Conservation (phyloP, 2,329 filamentous ascomycete genomes). For the Pseudogymnoascus verrucosus region DNA sequence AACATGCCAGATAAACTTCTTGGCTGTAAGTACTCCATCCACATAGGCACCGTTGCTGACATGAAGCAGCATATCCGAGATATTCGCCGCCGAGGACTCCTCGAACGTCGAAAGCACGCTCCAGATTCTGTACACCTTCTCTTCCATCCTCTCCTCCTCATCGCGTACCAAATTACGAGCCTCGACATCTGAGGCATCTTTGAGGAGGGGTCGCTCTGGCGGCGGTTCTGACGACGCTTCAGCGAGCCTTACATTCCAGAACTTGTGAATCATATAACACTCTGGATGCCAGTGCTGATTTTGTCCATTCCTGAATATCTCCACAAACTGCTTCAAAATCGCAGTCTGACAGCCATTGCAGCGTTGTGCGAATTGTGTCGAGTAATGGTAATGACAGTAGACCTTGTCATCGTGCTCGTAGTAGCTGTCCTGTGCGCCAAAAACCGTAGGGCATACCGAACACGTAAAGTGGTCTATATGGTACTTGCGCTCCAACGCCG, state of each 20-base stretch:
- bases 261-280: conserved; percentile 99
- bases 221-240: conserved; percentile 31
- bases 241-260: conserved; percentile 88
- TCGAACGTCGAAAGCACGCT: conserved; percentile 95
- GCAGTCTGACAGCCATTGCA: conserved; percentile 96
- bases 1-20: conserved; percentile 93
- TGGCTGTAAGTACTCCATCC: conserved; percentile 88
- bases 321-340: conserved; percentile 97
- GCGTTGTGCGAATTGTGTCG: conserved; percentile 89
- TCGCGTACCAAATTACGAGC: conserved; percentile 69
- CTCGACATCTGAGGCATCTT: conserved; percentile 53
- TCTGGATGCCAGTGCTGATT: conserved; percentile 99
- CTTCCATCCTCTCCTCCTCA: conserved; percentile 90
- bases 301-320: conserved; percentile 95
- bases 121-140: conserved; percentile 97
- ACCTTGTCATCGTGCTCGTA: conserved; percentile 96
- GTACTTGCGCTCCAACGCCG: conserved; percentile 93
- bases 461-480: conserved; percentile 99
- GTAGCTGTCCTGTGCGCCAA: conserved; percentile 95
- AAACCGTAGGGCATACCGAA: conserved; percentile 93
- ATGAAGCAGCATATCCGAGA: conserved; percentile 97
- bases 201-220: conserved; percentile 23
- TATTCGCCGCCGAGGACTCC: conserved; percentile 94
- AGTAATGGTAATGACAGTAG: conserved; percentile 98
- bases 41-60: conserved; percentile 97